Evolutionary conservation across 352 stramenopile genomes (phyloP), one percentile per base, ranked within the genome.

Genomic region (Phytophthora pinifolia): DNA sequence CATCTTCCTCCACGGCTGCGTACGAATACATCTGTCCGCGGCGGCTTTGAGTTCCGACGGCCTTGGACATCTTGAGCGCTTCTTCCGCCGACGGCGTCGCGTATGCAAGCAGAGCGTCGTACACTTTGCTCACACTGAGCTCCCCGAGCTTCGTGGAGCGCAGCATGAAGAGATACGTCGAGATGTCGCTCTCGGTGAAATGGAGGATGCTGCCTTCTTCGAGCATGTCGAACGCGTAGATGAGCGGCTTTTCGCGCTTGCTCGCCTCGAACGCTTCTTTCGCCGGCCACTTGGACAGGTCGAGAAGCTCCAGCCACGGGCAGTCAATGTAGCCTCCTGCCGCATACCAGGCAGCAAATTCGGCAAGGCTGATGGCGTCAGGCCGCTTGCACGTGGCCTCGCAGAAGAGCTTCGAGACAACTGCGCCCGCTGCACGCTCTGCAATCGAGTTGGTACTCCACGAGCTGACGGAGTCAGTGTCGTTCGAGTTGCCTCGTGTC

Each of bases 331-430:
- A 97, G 6, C 96, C 96, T 30, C 89, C 89, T 25, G 86, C 83
- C 0, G 92, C 96, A 56, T 99, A 99, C 96, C 96, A 99, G 9
- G 94, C 82, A 5, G 94, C 96, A 76, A 99, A 99, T 49, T 98
- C 90, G 33, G 94, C 79, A 42, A 98, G 95, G 31, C 71, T 94
- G 22, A 99, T 94, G 4, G 70, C 70, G 47, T 97, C 82, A 1
- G 76, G 30, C 34, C 86, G 66, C 13, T 84, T 75, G 14, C 75
- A 83, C 25, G 57, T 75, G 12, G 70, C 80, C 56, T 95, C 76
- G 65, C 75, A 89, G 36, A 93, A 89, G 29, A 94, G 67, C 46
- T 96, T 88, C 17, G 96, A 98, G 13, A 96, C 86, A 29, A 97
- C 76, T 5, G 83, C 75, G 20, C 95, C 90, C n/a, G 96, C 90